These are phyloP conservation scores for Suillus sp. DNA, from an alignment of 768 basidiomycete species.

Conservation along the genomic window DNA sequence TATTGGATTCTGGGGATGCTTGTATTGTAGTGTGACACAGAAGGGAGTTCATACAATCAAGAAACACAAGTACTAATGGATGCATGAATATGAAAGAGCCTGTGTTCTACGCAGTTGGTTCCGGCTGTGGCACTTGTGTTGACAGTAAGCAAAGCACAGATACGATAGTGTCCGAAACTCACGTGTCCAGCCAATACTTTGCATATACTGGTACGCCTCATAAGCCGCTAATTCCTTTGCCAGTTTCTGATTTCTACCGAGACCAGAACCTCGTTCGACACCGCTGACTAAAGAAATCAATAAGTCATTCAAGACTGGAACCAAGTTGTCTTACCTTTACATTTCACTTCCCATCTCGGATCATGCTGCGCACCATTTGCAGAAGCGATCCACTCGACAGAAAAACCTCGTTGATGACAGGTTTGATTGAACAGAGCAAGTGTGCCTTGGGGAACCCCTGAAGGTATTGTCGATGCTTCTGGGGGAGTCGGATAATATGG, in stretches of 20 bases:
- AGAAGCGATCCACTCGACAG: slow-evolving; percentile 48
- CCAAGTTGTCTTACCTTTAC: slow-evolving; percentile 44
- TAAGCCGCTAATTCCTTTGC: slow-evolving; percentile 69
- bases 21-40: not conserved
- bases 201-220: slow-evolving; percentile 50
- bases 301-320: not conserved
- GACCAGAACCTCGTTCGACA: slow-evolving; percentile 49
- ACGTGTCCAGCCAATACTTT: slow-evolving; percentile 45
- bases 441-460: slow-evolving; percentile 36
- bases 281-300: slow-evolving; percentile 46
- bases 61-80: not conserved
- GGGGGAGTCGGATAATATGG: slow-evolving; percentile 23
- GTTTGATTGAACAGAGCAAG: slow-evolving; percentile 53
- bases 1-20: not conserved
- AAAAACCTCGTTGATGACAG: slow-evolving; percentile 46
- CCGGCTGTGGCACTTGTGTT: slow-evolving; percentile 3
- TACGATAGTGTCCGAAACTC: slow-evolving; percentile 1
- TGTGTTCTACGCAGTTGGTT: not conserved
- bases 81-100: not conserved
- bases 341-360: slow-evolving; percentile 59
- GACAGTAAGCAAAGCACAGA: not conserved
- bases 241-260: slow-evolving; percentile 59
- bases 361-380: slow-evolving; percentile 53
- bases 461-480: slow-evolving; percentile 21
- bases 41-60: not conserved